Evolutionary conservation across 768 basidiomycete species (phyloP).

Genomic region (Mrakia blollopis): DNA sequence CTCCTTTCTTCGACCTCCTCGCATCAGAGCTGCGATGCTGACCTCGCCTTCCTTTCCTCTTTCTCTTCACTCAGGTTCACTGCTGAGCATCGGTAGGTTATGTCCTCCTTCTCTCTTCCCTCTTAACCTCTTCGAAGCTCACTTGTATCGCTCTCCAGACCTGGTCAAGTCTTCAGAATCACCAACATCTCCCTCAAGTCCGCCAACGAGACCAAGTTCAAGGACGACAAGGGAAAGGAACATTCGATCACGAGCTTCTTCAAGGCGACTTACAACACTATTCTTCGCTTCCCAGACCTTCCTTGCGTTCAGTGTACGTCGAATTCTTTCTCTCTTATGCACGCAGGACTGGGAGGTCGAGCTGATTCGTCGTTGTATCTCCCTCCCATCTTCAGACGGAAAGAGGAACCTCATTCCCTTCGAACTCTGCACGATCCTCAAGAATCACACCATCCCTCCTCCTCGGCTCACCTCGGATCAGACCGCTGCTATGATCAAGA

Average conservation of each 20-base stretch:
- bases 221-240: slow-evolving; percentile 5
- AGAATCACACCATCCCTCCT: slow-evolving; percentile 27
- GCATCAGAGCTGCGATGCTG: too few species aligned
- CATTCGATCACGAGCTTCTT: slow-evolving; percentile 18
- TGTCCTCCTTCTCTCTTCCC: too few species aligned
- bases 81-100: too few species aligned
- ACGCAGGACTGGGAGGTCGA: neutral
- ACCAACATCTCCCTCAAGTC: neutral
- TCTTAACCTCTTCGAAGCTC: neutral
- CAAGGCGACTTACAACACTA: slow-evolving; percentile 14
- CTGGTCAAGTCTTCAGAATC: neutral
- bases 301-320: slow-evolving; percentile 18
- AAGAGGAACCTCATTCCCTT: slow-evolving; percentile 21
- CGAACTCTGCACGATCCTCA: slow-evolving; percentile 17
- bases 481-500: slow-evolving; percentile 27
- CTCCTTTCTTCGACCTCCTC: neutral
- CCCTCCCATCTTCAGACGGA: neutral
- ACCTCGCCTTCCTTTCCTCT: too few species aligned
- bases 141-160: neutral
- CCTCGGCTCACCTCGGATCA: slow-evolving; percentile 12
- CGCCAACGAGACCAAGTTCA: slow-evolving; percentile 12
- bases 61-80: too few species aligned
- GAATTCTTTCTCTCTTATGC: neutral
- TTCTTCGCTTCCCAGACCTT: neutral
- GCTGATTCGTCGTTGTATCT: neutral